Percentiles rank a stretch among this genome's conserved stretches.
These are phyloP conservation scores for Spathaspora hagerdaliae DNA, from an alignment of 805 yeast species.

Conservation along the genomic window DNA sequence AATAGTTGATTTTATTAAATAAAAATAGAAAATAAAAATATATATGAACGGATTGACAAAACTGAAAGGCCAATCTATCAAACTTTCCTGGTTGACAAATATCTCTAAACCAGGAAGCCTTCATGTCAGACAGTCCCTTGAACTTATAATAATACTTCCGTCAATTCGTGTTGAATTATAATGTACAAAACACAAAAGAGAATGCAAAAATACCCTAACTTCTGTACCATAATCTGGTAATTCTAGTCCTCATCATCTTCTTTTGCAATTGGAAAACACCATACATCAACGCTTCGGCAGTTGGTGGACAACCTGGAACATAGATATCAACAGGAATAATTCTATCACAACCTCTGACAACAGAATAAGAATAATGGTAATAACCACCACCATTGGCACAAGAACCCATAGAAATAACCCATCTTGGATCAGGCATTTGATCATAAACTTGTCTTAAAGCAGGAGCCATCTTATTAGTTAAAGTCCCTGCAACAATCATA, in stretches of 20 bases:
- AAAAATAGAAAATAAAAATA: too few relatives aligned
- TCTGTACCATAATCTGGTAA: constrained; percentile 86
- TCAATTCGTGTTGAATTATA: too few relatives aligned
- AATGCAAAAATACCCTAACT: constrained; percentile 15
- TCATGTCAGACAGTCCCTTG: too few relatives aligned
- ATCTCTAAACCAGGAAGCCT: too few relatives aligned
- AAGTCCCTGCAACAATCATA: constrained; percentile 89
- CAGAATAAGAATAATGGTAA: constrained; percentile 85
- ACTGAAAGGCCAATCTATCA: too few relatives aligned
- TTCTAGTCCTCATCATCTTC: constrained; percentile 80
- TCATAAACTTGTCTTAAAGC: constrained; percentile 89
- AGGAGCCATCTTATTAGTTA: constrained; percentile 92
- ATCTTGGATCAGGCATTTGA: constrained; percentile 92
- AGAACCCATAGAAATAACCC: constrained; percentile 93
- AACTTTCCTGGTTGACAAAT: too few relatives aligned
- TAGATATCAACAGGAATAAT: constrained; percentile 85
- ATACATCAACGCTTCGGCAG: constrained; percentile 86
- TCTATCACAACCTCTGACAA: constrained; percentile 87
- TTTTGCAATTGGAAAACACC: constrained; percentile 86
- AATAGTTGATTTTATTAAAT: too few relatives aligned
- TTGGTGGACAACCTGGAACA: constrained; percentile 93
- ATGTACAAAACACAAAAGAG: background rate
- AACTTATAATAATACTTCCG: too few relatives aligned
- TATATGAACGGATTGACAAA: too few relatives aligned
- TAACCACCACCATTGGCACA: constrained; percentile 95